Evolutionary conservation across 371 early-diverging fungal genomes (phyloP).

Genomic region (Mucor velutinosus): DNA sequence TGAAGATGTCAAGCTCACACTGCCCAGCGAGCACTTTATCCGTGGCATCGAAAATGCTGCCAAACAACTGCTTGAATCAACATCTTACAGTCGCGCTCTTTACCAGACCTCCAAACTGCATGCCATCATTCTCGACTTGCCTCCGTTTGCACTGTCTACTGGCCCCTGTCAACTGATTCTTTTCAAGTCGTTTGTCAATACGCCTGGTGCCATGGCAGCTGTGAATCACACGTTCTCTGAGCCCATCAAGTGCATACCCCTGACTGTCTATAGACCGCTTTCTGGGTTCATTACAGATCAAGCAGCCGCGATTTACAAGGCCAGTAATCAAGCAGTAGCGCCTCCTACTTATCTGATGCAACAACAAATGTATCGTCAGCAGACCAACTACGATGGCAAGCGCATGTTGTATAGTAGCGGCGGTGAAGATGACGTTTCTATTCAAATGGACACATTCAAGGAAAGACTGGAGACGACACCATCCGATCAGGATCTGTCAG

Average conservation of each 20-base stretch:
- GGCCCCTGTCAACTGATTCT: conserved; percentile 41
- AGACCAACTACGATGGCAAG: conserved; percentile 5
- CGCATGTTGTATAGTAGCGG: neutral
- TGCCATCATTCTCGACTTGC: conserved; percentile 33
- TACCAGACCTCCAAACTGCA: conserved; percentile 32
- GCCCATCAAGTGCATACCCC: conserved; percentile 36
- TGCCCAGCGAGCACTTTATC: conserved; percentile 18
- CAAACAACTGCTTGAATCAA: conserved; percentile 20
- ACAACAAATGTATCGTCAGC: conserved; percentile 27
- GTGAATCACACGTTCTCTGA: conserved; percentile 41
- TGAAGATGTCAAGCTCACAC: neutral
- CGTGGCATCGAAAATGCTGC: conserved; percentile 31
- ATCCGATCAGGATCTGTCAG: neutral
- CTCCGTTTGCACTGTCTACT: conserved; percentile 36
- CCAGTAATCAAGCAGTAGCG: neutral
- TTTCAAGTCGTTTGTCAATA: conserved; percentile 35
- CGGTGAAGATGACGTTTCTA: conserved; percentile 8
- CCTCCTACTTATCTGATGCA: conserved; percentile 18
- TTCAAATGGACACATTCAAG: conserved; percentile 4
- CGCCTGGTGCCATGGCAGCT: conserved; percentile 33
- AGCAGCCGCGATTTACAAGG: conserved; percentile 28
- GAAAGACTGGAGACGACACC: neutral
- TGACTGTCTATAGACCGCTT: conserved; percentile 28
- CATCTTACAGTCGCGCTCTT: conserved; percentile 30
- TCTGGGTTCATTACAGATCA: conserved; percentile 35